Conservation (phyloP, 2,329 filamentous ascomycete genomes). For the Verticillium dahliae region DNA sequence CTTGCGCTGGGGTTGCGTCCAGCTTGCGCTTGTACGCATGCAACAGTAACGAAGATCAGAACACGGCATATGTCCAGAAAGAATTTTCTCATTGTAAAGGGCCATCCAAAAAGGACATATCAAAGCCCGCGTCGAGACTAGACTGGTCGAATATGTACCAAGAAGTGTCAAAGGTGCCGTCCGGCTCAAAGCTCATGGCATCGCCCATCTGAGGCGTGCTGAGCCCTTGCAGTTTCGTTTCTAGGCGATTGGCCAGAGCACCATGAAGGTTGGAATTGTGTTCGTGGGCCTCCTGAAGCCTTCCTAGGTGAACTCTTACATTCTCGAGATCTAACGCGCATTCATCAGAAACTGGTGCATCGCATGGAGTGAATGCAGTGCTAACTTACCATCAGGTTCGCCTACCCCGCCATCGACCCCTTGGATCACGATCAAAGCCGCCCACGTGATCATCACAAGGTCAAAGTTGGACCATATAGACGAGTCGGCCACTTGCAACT, state of each 20-base stretch:
- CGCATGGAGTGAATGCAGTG: neutral
- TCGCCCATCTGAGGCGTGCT: constrained; percentile 15
- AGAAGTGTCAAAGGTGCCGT: constrained; percentile 13
- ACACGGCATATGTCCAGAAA: too few species aligned
- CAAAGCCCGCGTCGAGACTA: constrained; percentile 15
- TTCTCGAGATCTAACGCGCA: constrained; percentile 17
- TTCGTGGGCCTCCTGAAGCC: constrained; percentile 20
- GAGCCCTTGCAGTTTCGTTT: constrained; percentile 17
- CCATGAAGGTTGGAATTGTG: constrained; percentile 16
- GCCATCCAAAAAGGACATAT: constrained; percentile 5
- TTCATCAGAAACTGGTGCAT: neutral
- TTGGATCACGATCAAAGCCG: constrained; percentile 34
- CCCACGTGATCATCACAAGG: constrained; percentile 36
- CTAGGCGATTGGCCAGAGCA: constrained; percentile 16
- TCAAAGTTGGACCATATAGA: constrained; percentile 38
- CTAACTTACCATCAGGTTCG: constrained; percentile 25
- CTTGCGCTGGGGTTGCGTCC: too few species aligned
- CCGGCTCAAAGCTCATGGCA: constrained; percentile 5
- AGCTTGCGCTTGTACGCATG: too few species aligned
- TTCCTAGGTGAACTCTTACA: constrained; percentile 20
- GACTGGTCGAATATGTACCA: constrained; percentile 20
- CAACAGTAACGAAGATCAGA: too few species aligned
- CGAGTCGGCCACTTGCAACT: constrained; percentile 29
- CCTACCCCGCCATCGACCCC: constrained; percentile 31
- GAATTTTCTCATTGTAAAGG: neutral